Base-by-base conservation (phyloP, 139 green algal genomes). In the Chlamydomonas applanata region DNA sequence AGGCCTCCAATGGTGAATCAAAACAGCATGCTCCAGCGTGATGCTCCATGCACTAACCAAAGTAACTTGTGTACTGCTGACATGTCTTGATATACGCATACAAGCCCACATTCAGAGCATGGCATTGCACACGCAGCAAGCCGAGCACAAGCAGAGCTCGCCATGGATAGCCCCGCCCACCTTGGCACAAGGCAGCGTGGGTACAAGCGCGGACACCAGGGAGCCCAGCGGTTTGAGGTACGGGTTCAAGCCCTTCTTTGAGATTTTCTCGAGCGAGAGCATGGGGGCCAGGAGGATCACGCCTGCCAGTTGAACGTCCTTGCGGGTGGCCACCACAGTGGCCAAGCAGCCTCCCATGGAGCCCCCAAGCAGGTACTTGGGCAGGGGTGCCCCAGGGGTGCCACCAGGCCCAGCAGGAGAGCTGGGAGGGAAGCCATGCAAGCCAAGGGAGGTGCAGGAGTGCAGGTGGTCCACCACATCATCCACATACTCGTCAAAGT, bases 341-440 rank as follows among this genome's bases (percentile, higher is more conserved):
- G 84, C 73, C 22, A 94, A 79, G 82, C 85, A 92, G 33, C 90
- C 92, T 32, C 91, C 92, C 40, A 93, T 63, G 36, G 83, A 92
- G 34, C 81, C 69, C 7, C 87, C 92, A 2, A 82, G 49, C 17
- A 91, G 4, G 63, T 90, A 97, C 4, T 79, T 45, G 2, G 89
- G 89, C 54, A 91, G 73, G 1, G 69, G 74, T 16, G 44, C 40
- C n/a, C 29, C 59, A 19, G 59, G 59, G n/a, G 59, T 36, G 3
- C 11, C 27, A 35, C n/a, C 59, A 14, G n/a, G 25, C 53, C 22
- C 53, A 7, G 53, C 22, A 19, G 59, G 25, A 7, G 3, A 13
- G 59, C 25, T 35, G 49, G 62, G 13, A 0, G 52, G 29, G 67
- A 79, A 79, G 66, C 40, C 29, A 35, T 2, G n/a, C 36, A 71